Conservation (phyloP, 495 filamentous ascomycete species). For the Aspergillus avenaceus region DNA sequence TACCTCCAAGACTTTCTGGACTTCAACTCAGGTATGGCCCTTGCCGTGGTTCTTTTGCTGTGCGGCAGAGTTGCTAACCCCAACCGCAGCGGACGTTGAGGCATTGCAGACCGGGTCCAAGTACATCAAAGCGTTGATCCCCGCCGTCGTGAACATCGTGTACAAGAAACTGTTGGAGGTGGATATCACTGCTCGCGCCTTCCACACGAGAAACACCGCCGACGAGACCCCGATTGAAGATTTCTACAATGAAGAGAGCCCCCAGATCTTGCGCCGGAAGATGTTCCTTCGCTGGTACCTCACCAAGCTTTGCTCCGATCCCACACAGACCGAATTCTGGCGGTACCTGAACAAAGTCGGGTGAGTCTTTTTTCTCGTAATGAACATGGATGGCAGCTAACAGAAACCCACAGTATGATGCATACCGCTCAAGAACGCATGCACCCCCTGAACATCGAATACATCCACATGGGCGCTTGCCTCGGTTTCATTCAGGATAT, state of each 20-base stretch:
- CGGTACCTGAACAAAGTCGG: slow-evolving; percentile 76
- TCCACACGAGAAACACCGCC: slow-evolving; percentile 62
- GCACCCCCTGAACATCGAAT: slow-evolving; percentile 68
- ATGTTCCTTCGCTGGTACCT: slow-evolving; percentile 72
- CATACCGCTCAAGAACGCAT: slow-evolving; percentile 61
- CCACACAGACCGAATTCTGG: slow-evolving; percentile 70
- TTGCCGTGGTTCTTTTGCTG: no score
- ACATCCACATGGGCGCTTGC: slow-evolving; percentile 65
- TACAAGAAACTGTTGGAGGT: slow-evolving; percentile 70
- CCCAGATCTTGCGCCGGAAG: slow-evolving; percentile 70
- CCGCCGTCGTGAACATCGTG: slow-evolving; percentile 64
- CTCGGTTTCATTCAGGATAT: slow-evolving; percentile 70
- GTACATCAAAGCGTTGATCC: slow-evolving; percentile 72
- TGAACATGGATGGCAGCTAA: slow-evolving; percentile 4
- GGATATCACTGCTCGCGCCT: slow-evolving; percentile 70
- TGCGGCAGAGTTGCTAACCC: no score
- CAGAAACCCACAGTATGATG: slow-evolving; percentile 50
- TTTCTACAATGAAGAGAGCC: slow-evolving; percentile 56
- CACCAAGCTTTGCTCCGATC: slow-evolving; percentile 64
- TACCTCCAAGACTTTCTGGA: slow-evolving; percentile 72
- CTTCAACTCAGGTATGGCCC: slow-evolving; percentile 63
- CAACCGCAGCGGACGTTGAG: slow-evolving; percentile 56
- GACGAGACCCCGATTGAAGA: slow-evolving; percentile 60
- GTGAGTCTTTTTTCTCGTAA: slow-evolving; percentile 20
- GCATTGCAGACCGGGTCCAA: slow-evolving; percentile 61